Percentiles rank a stretch among this genome's conserved stretches.
Evolutionary conservation across 225 moss, liverwort and hornwort genomes (phyloP).

Genomic region (Bryoerythrophyllum caledonicum): DNA sequence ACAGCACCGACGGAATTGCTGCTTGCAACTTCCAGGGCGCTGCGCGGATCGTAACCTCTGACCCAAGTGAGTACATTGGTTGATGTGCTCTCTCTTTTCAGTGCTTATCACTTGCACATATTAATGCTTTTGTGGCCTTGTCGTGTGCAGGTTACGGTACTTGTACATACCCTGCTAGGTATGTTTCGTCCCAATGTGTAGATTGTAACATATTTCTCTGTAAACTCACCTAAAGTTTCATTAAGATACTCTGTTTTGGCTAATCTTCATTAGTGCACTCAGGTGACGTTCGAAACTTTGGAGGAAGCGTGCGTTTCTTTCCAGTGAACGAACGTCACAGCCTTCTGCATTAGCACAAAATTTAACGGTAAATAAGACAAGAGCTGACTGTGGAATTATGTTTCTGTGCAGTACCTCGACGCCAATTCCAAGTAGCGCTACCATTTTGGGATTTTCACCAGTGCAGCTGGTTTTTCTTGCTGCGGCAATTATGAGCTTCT

Average conservation of each 20-base stretch:
- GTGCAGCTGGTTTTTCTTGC: slow-evolving; percentile 9
- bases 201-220: neutral
- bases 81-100: neutral
- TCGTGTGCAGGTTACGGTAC: slow-evolving; percentile 47
- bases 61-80: slow-evolving; percentile 42
- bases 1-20: slow-evolving; percentile 24
- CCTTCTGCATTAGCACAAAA: neutral
- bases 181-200: neutral
- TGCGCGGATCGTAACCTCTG: slow-evolving; percentile 36
- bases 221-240: too few relatives aligned
- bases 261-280: too few relatives aligned
- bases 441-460: slow-evolving; percentile 10
- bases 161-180: slow-evolving; percentile 55
- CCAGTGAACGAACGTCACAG: neutral
- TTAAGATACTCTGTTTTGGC: too few relatives aligned
- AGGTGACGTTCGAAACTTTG: too few relatives aligned
- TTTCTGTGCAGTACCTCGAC: slow-evolving; percentile 27
- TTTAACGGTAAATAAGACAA: neutral
- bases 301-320: neutral
- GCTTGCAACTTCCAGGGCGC: slow-evolving; percentile 54
- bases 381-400: neutral
- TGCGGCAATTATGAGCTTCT: slow-evolving; percentile 18
- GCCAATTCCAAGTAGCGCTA: slow-evolving; percentile 7
- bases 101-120: too few relatives aligned
- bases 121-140: neutral